Evolutionary conservation across 2,329 filamentous ascomycete genomes (phyloP), one percentile per base, ranked within the genome.

Genomic region (Daldinia eschscholtzii): DNA sequence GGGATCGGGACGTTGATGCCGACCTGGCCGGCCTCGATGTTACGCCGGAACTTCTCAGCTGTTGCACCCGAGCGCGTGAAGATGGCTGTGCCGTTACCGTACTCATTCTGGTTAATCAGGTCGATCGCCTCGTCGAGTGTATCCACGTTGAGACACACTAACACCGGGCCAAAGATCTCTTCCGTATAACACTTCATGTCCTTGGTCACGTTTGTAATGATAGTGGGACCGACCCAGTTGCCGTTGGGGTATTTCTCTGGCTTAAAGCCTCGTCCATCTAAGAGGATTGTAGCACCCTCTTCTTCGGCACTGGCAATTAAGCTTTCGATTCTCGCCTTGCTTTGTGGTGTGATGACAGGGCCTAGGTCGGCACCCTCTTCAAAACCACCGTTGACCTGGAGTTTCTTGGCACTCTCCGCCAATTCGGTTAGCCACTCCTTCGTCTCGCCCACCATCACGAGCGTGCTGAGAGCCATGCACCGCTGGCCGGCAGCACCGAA

Each of bases 401-500:
- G 87, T 41, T 82, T 81, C 83, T 91, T 92, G 61, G 93, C 92
- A 67, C 89, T 87, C 82, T 93, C 90, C 12, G 92, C 92, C 61
- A 96, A 85, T 77, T 96, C 93, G 3, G 87, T 82, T 20, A 96
- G 86, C 92, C 93, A 97, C 65, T 92, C 87, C 83, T 93, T 93
- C 55, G 92, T 94, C 84, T 94, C 92, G 72, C 92, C 93, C 37
- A 96, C 91, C 84, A 94, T 90, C 74, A 96, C 92, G 18, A 94
- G 84, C 1, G 93, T 94, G 78, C 91, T 93, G 65, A 96, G 84
- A 41, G 93, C 93, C 93, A 96, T 96, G 82, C 93, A 96, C 70
- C 93, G 86, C 84, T 96, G 93, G 41, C 93, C 93, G 26, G 93
- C 93, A 71, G 93, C 93, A 72, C 93, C 93, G 74, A 96, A 96